Base-by-base conservation (phyloP, 208 protist species). In the Trypanosoma melophagium region DNA sequence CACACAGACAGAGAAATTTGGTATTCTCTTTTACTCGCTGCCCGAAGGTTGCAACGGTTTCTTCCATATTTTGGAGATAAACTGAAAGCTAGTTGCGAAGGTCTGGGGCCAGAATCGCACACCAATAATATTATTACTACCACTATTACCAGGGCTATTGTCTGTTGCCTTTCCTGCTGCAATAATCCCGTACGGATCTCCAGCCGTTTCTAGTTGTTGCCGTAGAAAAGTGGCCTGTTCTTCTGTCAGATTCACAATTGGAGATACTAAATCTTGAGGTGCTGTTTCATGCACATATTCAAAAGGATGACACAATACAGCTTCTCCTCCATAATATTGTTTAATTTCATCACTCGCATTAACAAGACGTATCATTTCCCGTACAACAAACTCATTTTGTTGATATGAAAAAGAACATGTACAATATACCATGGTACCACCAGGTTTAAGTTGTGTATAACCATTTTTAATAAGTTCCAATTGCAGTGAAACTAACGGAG, bases 361-460 rank as follows among this genome's bases (percentile, higher is more conserved):
- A 35, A 72, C 61, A 40, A 47, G 56, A 41, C 68, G 58, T 9
- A 97, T 51, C 51, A 94, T 91, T 9, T 77, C 69, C 3, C 53
- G 64, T 50, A 98, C 90, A 55, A 97, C 81, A 45, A 83, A 72
- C 59, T 98, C 96, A 66, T 97, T 95, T 52, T 98, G 94, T 21
- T 71, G 35, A 51, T 87, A 94, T 7, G 83, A 81, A 60, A 98
- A 93, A 63, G 92, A 94, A 77, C 96, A 98, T 19, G 95, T 98
- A 56, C 83, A 86, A 77, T 98, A 98, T n/a, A 98, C 92, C 12
- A 98, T 60, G 3, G 79, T 91, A 42, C 92, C 96, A 14, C 91
- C 91, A 4, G 73, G 71, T 45, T 80, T 77, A n/a, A 95, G 57
- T 44, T 92, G 80, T 0, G 58, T 35, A 57, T 90, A 92, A 31